Evolutionary conservation across 2,329 filamentous ascomycete species (phyloP), one percentile per base, ranked within the genome.

Genomic region (Chalaropsis thielavioides): DNA sequence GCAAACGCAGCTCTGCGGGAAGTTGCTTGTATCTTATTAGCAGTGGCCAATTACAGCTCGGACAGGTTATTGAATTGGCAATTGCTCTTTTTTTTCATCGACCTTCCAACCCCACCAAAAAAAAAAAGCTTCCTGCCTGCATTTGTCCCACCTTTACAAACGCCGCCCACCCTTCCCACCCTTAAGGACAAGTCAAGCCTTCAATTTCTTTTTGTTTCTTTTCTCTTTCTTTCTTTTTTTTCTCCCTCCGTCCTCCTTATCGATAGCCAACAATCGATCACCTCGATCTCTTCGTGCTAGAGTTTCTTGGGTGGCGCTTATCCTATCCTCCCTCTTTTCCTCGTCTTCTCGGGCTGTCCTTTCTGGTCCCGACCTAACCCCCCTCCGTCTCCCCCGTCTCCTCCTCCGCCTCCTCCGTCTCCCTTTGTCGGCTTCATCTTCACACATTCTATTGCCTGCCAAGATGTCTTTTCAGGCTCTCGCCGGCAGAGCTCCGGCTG

Each of bases 401-500:
- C 58, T 35, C 61, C 44, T 10, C 31, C 43, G 44, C n/a, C 22
- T 59, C 41, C 49, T 35, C 22, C 56, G 8, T 22, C 15, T 19
- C 24, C 24, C 54, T 44, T 44, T 10, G 38, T 38, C 62, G 2
- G 35, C 44, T 38, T 27, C 27, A 38, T n/a, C 61, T 49, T 51
- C 17, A 3, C 40, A 43, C 22, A 56, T 56, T 11, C 60, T 60
- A 27, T 40, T 41, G 22, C 27, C 41, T 31, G 17, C 27, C 40
- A 64, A 22, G 59, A 66, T 73, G 71, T 73, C 76, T 71, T 72
- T 74, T 66, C 70, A 72, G 69, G 72, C 73, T 68, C 73, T 83
- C 74, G 81, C 81, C 71, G 80, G 81, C 72, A 79, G 81, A 72
- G 80, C 81, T 71, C 81, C 82, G 74, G 77, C 80, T 71, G 73